Base-by-base conservation (phyloP, 2,329 filamentous ascomycete species). In the Paraphoma chrysanthemicola region DNA sequence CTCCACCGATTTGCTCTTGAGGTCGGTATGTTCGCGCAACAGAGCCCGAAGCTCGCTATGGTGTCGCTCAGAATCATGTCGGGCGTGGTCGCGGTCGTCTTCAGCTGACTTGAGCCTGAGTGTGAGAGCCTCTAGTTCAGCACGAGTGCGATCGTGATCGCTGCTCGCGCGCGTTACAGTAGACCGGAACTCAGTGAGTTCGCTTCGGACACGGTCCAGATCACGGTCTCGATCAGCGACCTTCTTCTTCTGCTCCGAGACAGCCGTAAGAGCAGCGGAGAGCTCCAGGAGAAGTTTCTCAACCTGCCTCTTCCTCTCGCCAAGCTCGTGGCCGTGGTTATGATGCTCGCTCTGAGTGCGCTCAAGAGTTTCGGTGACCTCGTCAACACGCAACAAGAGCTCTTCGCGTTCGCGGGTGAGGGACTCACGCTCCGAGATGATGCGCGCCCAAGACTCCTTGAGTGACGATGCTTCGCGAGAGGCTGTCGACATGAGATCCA, bases 401-500 rank as follows among this genome's bases (percentile, higher is more conserved):
- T 68, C 63, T 30, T 68, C 62, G 8, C 59, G 58, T 45, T 69
- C 66, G 10, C 51, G 59, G 29, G 52, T 46, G n/a, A 65, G 57
- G n/a, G 59, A 48, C 16, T 70, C 68, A n/a, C 68, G 68, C 58
- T 70, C 66, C 29, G 66, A 62, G 29, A 67, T 59, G 29, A 69
- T 70, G 28, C 61, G 60, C 45, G 62, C 51, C 66, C 66, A 70
- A 14, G 58, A 62, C 49, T 70, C 68, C 28, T 70, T 70, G 10
- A 70, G 36, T 0, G 65, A 70, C 4, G 62, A 60, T 30, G 66
- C 66, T 48, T 68, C 62, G 16, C 67, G 57, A 10, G 67, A 70
- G 11, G 66, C 64, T 29, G 56, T 65, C 9, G 67, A 64, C 59
- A 70, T 71, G 10, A 69, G 66, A 14, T 71, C 67, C 59, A 71